Conservation (phyloP, 768 basidiomycete genomes). For the Termitomyces titanicus region DNA sequence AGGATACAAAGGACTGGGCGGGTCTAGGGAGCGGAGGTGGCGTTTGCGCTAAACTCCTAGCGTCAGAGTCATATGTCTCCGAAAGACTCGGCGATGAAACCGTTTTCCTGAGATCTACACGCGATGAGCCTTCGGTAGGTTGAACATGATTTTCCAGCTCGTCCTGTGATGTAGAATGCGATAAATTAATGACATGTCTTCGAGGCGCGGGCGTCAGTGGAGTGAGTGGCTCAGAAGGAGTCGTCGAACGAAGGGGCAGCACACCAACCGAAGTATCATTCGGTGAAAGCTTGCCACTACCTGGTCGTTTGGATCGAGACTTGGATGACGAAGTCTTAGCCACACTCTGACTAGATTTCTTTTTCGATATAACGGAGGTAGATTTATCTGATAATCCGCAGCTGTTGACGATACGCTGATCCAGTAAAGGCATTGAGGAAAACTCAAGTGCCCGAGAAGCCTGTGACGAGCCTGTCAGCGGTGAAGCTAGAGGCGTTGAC, state of each 20-base stretch:
- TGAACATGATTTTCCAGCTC: constrained; percentile 28
- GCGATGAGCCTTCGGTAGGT: neutral
- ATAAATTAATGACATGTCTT: constrained; percentile 41
- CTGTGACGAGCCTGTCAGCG: constrained; percentile 9
- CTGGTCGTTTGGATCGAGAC: constrained; percentile 24
- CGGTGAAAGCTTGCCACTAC: constrained; percentile 18
- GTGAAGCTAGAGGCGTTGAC: constrained; percentile 37
- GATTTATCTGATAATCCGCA: constrained; percentile 23
- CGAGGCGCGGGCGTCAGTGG: constrained; percentile 69
- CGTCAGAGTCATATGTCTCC: constrained; percentile 36
- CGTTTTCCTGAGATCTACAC: constrained; percentile 37
- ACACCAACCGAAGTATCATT: constrained; percentile 28
- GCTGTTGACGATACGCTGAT: constrained; percentile 43
- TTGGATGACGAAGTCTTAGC: constrained; percentile 22
- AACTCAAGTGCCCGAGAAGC: constrained; percentile 11
- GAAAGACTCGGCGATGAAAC: constrained; percentile 53
- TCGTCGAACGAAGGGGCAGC: constrained; percentile 57
- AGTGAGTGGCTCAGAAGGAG: constrained; percentile 54
- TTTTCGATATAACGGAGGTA: constrained; percentile 20
- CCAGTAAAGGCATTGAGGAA: constrained; percentile 29
- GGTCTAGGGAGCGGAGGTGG: constrained; percentile 40
- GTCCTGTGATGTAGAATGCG: constrained; percentile 58
- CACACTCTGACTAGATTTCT: constrained; percentile 25
- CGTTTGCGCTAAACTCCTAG: constrained; percentile 28
- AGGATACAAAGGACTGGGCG: constrained; percentile 24